Evolutionary conservation across 257 asterid species (phyloP).

Genomic region (Ilex aquifolium): DNA sequence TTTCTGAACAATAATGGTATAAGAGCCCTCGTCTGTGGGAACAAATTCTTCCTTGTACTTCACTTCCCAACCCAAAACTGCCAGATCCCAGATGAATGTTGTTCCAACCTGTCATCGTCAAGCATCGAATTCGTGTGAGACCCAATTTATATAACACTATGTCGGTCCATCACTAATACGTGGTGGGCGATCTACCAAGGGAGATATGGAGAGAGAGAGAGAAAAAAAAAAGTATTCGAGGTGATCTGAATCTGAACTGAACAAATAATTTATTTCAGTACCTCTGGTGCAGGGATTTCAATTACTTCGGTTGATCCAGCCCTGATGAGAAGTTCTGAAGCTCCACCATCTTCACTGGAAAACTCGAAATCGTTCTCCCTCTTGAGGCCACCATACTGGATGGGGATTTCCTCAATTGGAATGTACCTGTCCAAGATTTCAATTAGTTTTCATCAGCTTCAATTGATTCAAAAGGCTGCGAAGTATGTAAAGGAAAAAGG

Average conservation of each 20-base stretch:
- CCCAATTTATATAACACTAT: too few relatives aligned
- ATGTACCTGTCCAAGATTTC: conserved; percentile 42
- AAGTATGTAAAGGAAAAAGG: not conserved
- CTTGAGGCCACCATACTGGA: conserved; percentile 67
- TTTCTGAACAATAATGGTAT: conserved; percentile 62
- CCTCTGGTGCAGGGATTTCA: conserved; percentile 70
- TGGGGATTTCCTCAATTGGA: conserved; percentile 62
- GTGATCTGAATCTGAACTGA: not conserved
- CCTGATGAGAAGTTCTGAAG: conserved; percentile 50
- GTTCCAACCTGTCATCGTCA: conserved; percentile 64
- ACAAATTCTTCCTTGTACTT: conserved; percentile 66
- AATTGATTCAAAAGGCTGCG: not conserved
- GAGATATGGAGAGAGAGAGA: not conserved
- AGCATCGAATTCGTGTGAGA: too few relatives aligned
- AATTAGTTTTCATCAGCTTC: conserved; percentile 1
- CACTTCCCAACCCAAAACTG: conserved; percentile 67
- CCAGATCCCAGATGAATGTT: conserved; percentile 61
- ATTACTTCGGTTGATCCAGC: conserved; percentile 55
- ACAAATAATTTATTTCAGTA: conserved; percentile 4
- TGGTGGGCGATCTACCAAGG: not conserved
- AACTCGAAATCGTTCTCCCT: conserved; percentile 55
- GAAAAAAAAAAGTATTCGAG: too few relatives aligned
- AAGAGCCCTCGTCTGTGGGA: conserved; percentile 54
- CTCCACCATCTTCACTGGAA: conserved; percentile 35
- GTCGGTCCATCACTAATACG: too few relatives aligned